phyloP scores from a whole-genome alignment of 805 yeast species.

The Scheffersomyces coipomensis region DNA sequence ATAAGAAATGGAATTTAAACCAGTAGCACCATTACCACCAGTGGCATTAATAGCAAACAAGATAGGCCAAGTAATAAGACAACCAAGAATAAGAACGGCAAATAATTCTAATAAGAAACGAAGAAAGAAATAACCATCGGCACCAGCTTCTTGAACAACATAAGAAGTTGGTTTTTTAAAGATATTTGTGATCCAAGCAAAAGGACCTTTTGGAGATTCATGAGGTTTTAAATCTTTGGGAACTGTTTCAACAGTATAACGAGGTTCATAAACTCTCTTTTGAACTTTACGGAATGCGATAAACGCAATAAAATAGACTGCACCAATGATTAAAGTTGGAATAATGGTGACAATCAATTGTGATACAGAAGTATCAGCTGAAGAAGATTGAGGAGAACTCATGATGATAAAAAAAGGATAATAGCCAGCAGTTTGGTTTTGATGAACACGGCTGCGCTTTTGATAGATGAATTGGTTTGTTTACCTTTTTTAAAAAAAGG shows the following conservation, averaged over 20 bases:
- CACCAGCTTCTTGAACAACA: slow-evolving; percentile 65
- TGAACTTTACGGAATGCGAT: slow-evolving; percentile 41
- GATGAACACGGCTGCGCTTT: too few relatives aligned
- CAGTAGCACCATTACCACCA: slow-evolving; percentile 52
- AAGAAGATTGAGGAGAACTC: slow-evolving; percentile 6
- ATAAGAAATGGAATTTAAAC: slow-evolving; percentile 65
- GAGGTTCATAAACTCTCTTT: slow-evolving; percentile 52
- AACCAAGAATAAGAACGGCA: slow-evolving; percentile 50
- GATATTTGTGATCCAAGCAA: slow-evolving; percentile 55
- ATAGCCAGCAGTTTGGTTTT: too few relatives aligned
- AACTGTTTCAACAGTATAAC: slow-evolving; percentile 43
- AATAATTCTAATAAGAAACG: slow-evolving; percentile 61
- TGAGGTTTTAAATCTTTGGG: slow-evolving; percentile 46
- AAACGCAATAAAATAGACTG: slow-evolving; percentile 40
- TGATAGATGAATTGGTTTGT: too few relatives aligned
- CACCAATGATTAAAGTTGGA: slow-evolving; percentile 41
- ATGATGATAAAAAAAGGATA: too few relatives aligned
- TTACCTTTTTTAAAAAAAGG: too few relatives aligned
- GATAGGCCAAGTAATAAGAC: slow-evolving; percentile 62
- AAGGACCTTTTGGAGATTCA: slow-evolving; percentile 42
- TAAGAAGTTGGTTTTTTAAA: slow-evolving; percentile 57
- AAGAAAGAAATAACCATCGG: slow-evolving; percentile 75
- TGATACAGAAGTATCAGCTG: slow-evolving; percentile 39
- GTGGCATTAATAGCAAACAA: slow-evolving; percentile 75
- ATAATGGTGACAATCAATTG: slow-evolving; percentile 49